These are phyloP conservation scores for Jaltomata sinuosa DNA, from an alignment of 257 asterid genomes.

Conservation along the genomic window DNA sequence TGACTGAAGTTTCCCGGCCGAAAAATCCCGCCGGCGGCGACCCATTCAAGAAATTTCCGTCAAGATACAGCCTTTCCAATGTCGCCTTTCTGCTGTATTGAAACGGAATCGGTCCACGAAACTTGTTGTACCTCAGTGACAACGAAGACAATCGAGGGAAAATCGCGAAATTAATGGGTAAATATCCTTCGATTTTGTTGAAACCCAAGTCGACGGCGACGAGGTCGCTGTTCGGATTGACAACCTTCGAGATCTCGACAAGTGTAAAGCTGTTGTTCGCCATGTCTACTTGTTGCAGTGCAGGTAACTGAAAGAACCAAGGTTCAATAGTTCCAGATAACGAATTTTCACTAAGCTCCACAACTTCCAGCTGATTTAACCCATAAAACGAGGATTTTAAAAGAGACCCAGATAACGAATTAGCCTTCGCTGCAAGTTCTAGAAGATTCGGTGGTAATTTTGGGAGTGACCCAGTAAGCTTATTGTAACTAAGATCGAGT, in stretches of 20 bases:
- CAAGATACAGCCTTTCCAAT: conserved; percentile 52
- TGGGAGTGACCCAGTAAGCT: conserved; percentile 58
- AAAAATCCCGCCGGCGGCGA: conserved; percentile 71
- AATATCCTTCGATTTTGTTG: conserved; percentile 43
- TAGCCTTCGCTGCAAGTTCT: conserved; percentile 57
- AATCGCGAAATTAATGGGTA: conserved; percentile 41
- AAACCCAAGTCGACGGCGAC: conserved; percentile 70
- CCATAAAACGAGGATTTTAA: conserved; percentile 34
- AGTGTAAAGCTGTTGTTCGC: conserved; percentile 48
- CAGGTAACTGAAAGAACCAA: conserved; percentile 62
- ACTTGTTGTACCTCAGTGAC: conserved; percentile 50
- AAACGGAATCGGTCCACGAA: conserved; percentile 72
- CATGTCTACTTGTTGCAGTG: conserved; percentile 63
- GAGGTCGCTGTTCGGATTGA: conserved; percentile 33
- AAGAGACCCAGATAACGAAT: conserved; percentile 52
- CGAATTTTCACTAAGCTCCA: conserved; percentile 62
- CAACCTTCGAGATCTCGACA: conserved; percentile 26
- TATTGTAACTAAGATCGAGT: conserved; percentile 71
- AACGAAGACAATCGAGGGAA: conserved; percentile 53
- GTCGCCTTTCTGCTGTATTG: conserved; percentile 47
- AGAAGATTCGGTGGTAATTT: conserved; percentile 57
- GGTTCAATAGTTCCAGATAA: conserved; percentile 46
- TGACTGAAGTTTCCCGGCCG: conserved; percentile 24
- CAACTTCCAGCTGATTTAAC: conserved; percentile 44
- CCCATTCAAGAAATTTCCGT: conserved; percentile 75